These are phyloP conservation scores for Picochlorum sp. DNA, from an alignment of 139 green algal genomes.

Conservation along the genomic window DNA sequence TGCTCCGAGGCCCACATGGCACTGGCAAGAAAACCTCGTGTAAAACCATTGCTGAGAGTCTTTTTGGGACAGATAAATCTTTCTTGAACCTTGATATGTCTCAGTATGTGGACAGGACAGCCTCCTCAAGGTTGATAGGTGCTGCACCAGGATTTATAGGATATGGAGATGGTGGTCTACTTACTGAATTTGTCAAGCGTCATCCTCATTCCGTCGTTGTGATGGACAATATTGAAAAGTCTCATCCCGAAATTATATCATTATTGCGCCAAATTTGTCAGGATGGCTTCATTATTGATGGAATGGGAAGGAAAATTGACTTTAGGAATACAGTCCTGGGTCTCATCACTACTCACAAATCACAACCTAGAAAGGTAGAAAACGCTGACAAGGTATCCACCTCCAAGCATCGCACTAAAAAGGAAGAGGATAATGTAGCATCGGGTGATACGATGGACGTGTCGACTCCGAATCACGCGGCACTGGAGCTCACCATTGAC, in stretches of 20 bases:
- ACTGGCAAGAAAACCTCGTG: slow-evolving; percentile 67
- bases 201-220: slow-evolving; percentile 53
- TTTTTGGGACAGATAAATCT: slow-evolving; percentile 38
- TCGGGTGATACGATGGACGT: too few relatives aligned
- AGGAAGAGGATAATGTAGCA: too few relatives aligned
- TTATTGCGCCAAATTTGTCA: slow-evolving; percentile 12
- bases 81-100: slow-evolving; percentile 40
- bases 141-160: slow-evolving; percentile 71
- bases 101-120: slow-evolving; percentile 59
- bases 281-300: slow-evolving; percentile 12
- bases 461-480: too few relatives aligned
- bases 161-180: slow-evolving; percentile 38
- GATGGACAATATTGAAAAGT: slow-evolving; percentile 31
- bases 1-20: slow-evolving; percentile 60
- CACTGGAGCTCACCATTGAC: too few relatives aligned
- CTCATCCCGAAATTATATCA: slow-evolving; percentile 13
- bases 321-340: slow-evolving; percentile 16
- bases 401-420: too few relatives aligned
- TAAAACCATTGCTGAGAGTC: slow-evolving; percentile 37
- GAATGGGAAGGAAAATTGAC: slow-evolving; percentile 12
- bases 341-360: slow-evolving; percentile 9
- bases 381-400: too few relatives aligned
- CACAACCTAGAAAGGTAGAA: too few relatives aligned
- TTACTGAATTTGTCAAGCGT: slow-evolving; percentile 51
- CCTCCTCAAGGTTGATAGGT: slow-evolving; percentile 63